Evolutionary conservation across 1,284 basidiomycete genomes (phyloP).

Genomic region (Neolentinus lepideus): DNA sequence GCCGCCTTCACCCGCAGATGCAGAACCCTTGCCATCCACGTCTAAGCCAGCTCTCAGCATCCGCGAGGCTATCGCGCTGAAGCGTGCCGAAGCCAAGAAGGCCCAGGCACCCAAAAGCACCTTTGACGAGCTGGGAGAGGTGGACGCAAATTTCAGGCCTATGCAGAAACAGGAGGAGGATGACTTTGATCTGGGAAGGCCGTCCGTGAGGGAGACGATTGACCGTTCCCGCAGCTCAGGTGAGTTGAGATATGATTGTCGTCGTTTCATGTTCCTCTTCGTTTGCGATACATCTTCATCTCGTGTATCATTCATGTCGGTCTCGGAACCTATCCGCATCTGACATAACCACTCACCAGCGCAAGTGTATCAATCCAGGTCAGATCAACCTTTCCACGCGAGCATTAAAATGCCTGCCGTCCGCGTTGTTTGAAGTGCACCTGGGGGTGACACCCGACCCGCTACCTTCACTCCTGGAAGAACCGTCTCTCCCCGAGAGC

Average conservation of each 20-base stretch:
- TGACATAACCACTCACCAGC: slow-evolving; percentile 27
- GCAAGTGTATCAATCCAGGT: slow-evolving; percentile 40
- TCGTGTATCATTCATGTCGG: slow-evolving; percentile 11
- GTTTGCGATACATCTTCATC: neutral
- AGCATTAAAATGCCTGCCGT: slow-evolving; percentile 61
- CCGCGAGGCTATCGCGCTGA: slow-evolving; percentile 68
- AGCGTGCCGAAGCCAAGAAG: slow-evolving; percentile 68
- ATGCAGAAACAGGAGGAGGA: slow-evolving; percentile 28
- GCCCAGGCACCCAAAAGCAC: slow-evolving; percentile 20
- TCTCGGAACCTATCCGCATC: slow-evolving; percentile 8
- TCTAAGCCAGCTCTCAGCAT: slow-evolving; percentile 42
- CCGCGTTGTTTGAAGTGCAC: slow-evolving; percentile 73
- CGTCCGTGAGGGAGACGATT: slow-evolving; percentile 66
- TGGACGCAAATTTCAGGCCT: slow-evolving; percentile 36
- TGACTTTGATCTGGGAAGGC: slow-evolving; percentile 55
- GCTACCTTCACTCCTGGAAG: slow-evolving; percentile 53
- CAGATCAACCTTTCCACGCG: slow-evolving; percentile 67
- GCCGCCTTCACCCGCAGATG: neutral
- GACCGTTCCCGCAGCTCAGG: slow-evolving; percentile 71
- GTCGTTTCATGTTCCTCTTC: neutral
- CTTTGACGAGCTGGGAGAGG: slow-evolving; percentile 25
- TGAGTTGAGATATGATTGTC: slow-evolving; percentile 24
- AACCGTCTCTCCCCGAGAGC: slow-evolving; percentile 40
- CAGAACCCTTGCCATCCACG: slow-evolving; percentile 7
- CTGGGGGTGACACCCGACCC: slow-evolving; percentile 61